Percentiles rank a stretch among this genome's conserved stretches.
Evolutionary conservation across 1,139 yeast species (phyloP).

Genomic region (Yamadazyma membranifaciens): DNA sequence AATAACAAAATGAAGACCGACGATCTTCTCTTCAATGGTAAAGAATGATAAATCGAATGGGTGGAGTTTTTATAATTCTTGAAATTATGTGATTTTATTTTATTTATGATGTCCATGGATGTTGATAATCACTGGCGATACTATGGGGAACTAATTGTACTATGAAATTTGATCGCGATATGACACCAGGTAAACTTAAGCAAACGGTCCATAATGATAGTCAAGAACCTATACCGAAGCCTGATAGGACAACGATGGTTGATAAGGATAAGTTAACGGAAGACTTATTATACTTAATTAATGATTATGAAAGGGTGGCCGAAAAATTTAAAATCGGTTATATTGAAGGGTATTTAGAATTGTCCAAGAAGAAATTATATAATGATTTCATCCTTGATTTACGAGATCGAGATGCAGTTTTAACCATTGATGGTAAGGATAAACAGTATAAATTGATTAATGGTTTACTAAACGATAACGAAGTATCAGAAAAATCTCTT

Average conservation of each 20-base stretch:
- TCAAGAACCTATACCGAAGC: neutral
- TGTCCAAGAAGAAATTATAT: conserved; percentile 11
- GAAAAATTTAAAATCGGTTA: conserved; percentile 21
- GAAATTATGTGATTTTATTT: conserved; percentile 22
- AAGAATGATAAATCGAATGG: conserved; percentile 53
- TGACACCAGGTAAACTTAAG: neutral
- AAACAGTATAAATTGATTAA: neutral
- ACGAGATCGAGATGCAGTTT: neutral
- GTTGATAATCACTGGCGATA: too few relatives aligned
- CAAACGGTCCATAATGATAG: neutral
- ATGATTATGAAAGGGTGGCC: conserved; percentile 28
- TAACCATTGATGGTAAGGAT: neutral
- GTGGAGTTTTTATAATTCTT: conserved; percentile 26
- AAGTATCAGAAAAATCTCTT: neutral
- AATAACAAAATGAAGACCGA: conserved; percentile 74
- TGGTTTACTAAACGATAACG: neutral
- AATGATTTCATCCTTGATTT: conserved; percentile 2
- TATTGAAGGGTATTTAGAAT: conserved; percentile 31
- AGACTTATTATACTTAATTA: conserved; percentile 23
- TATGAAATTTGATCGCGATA: neutral
- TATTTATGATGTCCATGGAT: conserved; percentile 11
- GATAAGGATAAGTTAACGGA: conserved; percentile 4
- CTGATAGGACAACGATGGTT: neutral
- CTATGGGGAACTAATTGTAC: neutral
- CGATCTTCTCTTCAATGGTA: conserved; percentile 66